phyloP scores from a whole-genome alignment of 1,139 yeast species.

The Geotrichum klebahnii region DNA sequence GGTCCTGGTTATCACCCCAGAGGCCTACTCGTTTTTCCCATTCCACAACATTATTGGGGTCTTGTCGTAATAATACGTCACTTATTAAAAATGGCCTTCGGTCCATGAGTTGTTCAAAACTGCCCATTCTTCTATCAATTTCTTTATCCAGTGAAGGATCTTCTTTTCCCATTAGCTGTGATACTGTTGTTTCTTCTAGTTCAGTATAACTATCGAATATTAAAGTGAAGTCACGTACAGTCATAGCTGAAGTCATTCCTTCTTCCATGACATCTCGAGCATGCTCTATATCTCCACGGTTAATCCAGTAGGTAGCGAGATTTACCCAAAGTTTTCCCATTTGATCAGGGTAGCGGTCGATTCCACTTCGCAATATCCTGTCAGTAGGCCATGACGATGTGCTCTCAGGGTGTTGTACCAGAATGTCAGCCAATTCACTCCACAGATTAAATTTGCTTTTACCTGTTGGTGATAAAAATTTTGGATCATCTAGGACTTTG shows the following conservation, averaged over 20 bases:
- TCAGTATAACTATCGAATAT: conserved; percentile 63
- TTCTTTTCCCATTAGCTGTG: conserved; percentile 39
- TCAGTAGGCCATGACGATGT: conserved; percentile 36
- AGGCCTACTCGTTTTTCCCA: conserved; percentile 65
- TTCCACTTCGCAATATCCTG: conserved; percentile 41
- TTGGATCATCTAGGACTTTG: conserved; percentile 36
- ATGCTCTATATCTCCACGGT: conserved; percentile 39
- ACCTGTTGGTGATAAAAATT: conserved; percentile 39
- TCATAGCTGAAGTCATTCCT: conserved; percentile 46
- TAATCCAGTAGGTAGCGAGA: conserved; percentile 50
- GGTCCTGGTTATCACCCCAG: conserved; percentile 41
- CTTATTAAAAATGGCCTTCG: conserved; percentile 55
- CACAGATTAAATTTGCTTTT: conserved; percentile 46
- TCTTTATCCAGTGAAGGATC: conserved; percentile 35
- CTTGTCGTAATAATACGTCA: conserved; percentile 63
- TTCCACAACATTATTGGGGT: conserved; percentile 55
- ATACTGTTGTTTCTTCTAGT: conserved; percentile 53
- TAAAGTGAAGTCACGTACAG: conserved; percentile 59
- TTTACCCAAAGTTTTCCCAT: conserved; percentile 49
- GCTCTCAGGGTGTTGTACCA: conserved; percentile 37
- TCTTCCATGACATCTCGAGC: conserved; percentile 50
- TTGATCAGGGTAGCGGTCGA: conserved; percentile 58
- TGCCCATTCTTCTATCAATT: conserved; percentile 46
- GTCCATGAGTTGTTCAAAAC: conserved; percentile 55
- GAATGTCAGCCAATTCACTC: conserved; percentile 47